phyloP scores from a whole-genome alignment of 2,329 filamentous ascomycete genomes.

The Thyridium curvatum region DNA sequence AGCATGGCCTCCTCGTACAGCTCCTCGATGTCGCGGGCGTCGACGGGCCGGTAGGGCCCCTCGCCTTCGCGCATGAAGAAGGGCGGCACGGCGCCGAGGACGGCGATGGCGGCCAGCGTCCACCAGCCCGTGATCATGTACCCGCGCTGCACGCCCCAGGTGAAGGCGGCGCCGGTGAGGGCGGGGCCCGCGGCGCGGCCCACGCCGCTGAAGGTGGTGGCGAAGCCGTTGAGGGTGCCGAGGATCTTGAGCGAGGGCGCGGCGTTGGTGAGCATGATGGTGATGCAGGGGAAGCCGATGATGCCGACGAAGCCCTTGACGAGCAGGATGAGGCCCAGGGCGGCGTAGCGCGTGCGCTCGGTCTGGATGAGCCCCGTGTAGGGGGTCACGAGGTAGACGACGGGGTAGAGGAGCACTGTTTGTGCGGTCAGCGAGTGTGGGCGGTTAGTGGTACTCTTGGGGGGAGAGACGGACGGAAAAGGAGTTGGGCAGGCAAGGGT shows the following conservation, averaged over 20 bases:
- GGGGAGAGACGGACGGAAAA: background rate
- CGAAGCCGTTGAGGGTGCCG: slow-evolving; percentile 86
- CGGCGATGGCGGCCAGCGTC: slow-evolving; percentile 58
- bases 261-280: slow-evolving; percentile 86
- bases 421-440: too few species aligned
- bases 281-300: slow-evolving; percentile 82
- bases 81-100: slow-evolving; percentile 63
- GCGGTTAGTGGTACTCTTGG: too few species aligned
- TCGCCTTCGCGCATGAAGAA: slow-evolving; percentile 71
- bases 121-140: slow-evolving; percentile 80
- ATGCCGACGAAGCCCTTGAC: slow-evolving; percentile 71
- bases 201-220: slow-evolving; percentile 74
- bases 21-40: slow-evolving; percentile 20
- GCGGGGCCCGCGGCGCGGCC: slow-evolving; percentile 77
- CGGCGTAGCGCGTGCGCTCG: slow-evolving; percentile 43
- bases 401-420: slow-evolving; percentile 61
- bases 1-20: slow-evolving; percentile 21
- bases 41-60: slow-evolving; percentile 44
- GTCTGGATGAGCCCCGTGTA: slow-evolving; percentile 63
- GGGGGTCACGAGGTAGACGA: slow-evolving; percentile 76
- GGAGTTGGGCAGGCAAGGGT: background rate
- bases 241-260: slow-evolving; percentile 69
- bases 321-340: slow-evolving; percentile 63
- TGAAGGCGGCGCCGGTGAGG: slow-evolving; percentile 65
- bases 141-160: slow-evolving; percentile 66